Conservation (phyloP, 2,329 filamentous ascomycete genomes). For the Aspergillus uvarum region DNA sequence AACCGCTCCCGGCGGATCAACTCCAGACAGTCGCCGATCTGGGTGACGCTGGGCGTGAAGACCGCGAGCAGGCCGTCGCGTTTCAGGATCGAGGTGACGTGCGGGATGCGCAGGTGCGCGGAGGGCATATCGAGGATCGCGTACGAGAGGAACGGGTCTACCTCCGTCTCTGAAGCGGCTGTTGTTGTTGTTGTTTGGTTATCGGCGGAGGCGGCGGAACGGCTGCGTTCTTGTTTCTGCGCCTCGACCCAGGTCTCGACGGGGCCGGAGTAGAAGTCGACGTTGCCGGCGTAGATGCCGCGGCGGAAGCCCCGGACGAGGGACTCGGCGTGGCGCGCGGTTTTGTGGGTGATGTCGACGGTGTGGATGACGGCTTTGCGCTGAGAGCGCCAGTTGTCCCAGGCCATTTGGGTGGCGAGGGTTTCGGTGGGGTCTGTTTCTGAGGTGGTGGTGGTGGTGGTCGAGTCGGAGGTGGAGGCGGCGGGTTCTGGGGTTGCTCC, state of each 20-base stretch:
- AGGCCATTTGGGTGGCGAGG: conserved; percentile 34
- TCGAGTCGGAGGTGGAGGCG: conserved; percentile 30
- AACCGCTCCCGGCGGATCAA: conserved; percentile 55
- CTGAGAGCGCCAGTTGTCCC: conserved; percentile 48
- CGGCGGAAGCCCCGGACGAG: conserved; percentile 66
- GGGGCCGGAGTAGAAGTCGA: conserved; percentile 72
- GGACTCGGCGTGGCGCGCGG: conserved; percentile 64
- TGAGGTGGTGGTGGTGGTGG: conserved; percentile 4
- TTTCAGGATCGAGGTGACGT: conserved; percentile 55
- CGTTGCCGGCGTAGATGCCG: conserved; percentile 67
- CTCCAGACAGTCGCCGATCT: conserved; percentile 66
- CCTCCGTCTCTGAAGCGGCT: too few species aligned
- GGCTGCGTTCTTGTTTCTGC: conserved; percentile 47
- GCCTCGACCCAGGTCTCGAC: conserved; percentile 62
- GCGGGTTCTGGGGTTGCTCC: too few species aligned
- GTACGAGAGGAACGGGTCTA: conserved; percentile 65
- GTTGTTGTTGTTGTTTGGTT: neutral
- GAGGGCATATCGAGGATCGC: conserved; percentile 72
- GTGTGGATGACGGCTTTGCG: conserved; percentile 73
- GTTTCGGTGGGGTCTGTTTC: conserved; percentile 4
- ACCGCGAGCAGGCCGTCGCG: conserved; percentile 65
- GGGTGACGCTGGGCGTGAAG: conserved; percentile 76
- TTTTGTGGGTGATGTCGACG: conserved; percentile 63
- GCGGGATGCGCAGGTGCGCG: conserved; percentile 52
- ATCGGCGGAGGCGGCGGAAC: neutral